Conservation (phyloP, 768 basidiomycete species). For the Cystobasidium onofrii region DNA sequence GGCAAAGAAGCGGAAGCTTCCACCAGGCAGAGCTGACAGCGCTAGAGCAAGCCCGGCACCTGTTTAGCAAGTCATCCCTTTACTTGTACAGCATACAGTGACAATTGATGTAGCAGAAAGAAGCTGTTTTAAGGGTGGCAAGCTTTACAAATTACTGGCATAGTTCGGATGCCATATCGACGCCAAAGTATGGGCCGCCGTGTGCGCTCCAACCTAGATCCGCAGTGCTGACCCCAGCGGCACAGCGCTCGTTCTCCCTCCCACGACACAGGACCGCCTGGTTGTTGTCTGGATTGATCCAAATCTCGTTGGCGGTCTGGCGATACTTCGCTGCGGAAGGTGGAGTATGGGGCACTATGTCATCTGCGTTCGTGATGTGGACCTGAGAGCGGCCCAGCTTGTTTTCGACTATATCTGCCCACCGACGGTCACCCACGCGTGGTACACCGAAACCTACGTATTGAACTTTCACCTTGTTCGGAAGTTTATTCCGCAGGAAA, state of each 20-base stretch:
- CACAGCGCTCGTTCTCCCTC: neutral
- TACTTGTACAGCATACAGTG: neutral
- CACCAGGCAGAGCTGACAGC: neutral
- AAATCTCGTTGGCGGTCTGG: slow-evolving; percentile 1
- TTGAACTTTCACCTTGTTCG: neutral
- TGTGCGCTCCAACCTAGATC: neutral
- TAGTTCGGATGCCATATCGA: neutral
- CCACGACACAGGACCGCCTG: slow-evolving; percentile 1
- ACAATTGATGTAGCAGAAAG: too few relatives aligned
- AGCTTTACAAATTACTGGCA: too few relatives aligned
- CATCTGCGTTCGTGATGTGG: neutral
- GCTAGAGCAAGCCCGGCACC: neutral
- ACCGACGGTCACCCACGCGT: neutral
- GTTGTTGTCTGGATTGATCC: neutral
- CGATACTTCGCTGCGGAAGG: neutral
- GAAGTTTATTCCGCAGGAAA: slow-evolving; percentile 2
- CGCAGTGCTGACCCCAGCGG: neutral
- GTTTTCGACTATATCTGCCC: neutral
- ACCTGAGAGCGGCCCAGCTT: neutral
- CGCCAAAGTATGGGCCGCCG: slow-evolving; percentile 10
- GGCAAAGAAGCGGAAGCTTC: slow-evolving; percentile 21
- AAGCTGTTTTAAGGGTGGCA: too few relatives aligned
- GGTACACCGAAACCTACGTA: neutral
- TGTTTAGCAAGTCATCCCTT: neutral
- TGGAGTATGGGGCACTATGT: neutral